phyloP scores from a whole-genome alignment of 1,284 basidiomycete genomes.

The Austroboletus olivaceoglutinosus region DNA sequence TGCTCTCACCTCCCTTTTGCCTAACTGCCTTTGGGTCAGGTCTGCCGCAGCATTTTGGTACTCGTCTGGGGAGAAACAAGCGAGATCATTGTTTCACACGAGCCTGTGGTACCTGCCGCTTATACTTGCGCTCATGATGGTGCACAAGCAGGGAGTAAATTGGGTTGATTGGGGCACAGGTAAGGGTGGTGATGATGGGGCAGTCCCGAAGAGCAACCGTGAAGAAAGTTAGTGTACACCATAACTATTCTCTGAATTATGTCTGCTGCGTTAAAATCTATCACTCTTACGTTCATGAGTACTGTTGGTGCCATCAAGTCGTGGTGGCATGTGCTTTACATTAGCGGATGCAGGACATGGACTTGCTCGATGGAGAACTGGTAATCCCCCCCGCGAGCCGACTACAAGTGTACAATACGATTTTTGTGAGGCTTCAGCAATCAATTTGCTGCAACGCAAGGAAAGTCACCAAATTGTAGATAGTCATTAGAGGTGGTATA shows the following conservation, averaged over 20 bases:
- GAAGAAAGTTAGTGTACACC: not conserved
- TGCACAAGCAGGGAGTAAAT: slow-evolving; percentile 81
- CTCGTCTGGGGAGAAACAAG: slow-evolving; percentile 74
- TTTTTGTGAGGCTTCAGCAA: not conserved
- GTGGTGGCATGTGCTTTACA: too few species aligned
- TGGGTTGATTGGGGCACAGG: slow-evolving; percentile 56
- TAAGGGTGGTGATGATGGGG: slow-evolving; percentile 15
- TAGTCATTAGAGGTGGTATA: not conserved
- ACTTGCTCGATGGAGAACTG: too few species aligned
- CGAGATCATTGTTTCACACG: slow-evolving; percentile 77
- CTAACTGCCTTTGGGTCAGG: slow-evolving; percentile 72
- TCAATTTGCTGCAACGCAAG: not conserved
- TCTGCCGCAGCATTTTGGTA: slow-evolving; percentile 80
- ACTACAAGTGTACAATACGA: not conserved
- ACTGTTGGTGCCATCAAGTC: not conserved
- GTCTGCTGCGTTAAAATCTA: not conserved
- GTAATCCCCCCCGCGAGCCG: too few species aligned
- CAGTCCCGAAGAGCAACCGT: not conserved
- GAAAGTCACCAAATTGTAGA: not conserved
- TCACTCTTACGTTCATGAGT: too few species aligned
- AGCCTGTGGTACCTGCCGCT: slow-evolving; percentile 92
- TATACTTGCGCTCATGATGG: slow-evolving; percentile 91
- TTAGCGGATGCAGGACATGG: too few species aligned
- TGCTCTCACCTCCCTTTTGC: slow-evolving; percentile 72
- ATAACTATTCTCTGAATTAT: not conserved